Conservation (phyloP, 192 early-diverging fungal species). For the Podila horticola region DNA sequence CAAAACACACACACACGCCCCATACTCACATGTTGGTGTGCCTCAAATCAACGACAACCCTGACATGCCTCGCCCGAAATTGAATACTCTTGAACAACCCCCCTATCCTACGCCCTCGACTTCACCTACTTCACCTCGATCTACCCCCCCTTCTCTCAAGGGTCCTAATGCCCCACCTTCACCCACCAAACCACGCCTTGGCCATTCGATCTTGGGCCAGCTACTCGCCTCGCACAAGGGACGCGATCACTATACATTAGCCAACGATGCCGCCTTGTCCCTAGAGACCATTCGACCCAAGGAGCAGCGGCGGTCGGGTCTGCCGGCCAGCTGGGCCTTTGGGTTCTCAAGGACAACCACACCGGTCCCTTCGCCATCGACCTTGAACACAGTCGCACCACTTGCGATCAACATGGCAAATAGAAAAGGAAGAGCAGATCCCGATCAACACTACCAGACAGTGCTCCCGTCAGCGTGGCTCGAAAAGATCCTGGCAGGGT, state of each 20-base stretch:
- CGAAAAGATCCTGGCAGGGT: constrained; percentile 20
- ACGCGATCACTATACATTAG: constrained; percentile 17
- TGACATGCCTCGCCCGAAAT: constrained; percentile 6
- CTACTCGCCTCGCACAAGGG: constrained; percentile 36
- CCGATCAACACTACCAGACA: constrained; percentile 7
- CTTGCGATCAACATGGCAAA: too few species aligned
- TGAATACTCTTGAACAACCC: constrained; percentile 25
- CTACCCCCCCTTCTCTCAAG: not conserved
- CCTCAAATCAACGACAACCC: too few species aligned
- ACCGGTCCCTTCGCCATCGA: not conserved
- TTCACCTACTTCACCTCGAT: constrained; percentile 18
- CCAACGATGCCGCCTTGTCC: constrained; percentile 23
- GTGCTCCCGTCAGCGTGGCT: constrained; percentile 39
- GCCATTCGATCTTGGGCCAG: constrained; percentile 40
- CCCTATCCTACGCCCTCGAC: constrained; percentile 38
- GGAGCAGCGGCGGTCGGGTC: constrained; percentile 38
- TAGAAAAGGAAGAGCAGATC: not conserved
- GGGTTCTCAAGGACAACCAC: constrained; percentile 16
- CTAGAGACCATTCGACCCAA: constrained; percentile 40
- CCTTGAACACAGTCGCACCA: not conserved
- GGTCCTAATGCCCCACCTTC: not conserved
- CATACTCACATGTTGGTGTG: too few species aligned
- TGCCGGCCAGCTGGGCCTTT: constrained; percentile 25
- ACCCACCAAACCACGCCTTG: constrained; percentile 10
- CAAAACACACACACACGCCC: too few species aligned